Conservation (phyloP, 495 filamentous ascomycete genomes). For the Daldinia decipiens region DNA sequence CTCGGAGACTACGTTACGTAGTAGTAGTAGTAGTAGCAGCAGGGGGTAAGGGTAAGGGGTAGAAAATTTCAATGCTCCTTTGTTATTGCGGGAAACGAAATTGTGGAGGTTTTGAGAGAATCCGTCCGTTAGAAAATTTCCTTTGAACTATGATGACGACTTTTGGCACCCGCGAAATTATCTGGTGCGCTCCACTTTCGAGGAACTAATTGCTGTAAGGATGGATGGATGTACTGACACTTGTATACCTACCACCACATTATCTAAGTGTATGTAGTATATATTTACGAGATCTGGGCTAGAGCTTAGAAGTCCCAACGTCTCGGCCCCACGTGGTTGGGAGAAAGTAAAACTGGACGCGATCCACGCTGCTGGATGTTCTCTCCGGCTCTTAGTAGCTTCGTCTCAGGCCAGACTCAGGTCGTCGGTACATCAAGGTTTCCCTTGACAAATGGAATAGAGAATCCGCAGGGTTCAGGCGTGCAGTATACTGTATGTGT, state of each 20-base stretch:
- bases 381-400: slow-evolving; percentile 18
- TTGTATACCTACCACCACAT: no score
- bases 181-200: slow-evolving; percentile 41
- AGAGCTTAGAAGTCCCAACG: slow-evolving; percentile 29
- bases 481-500: background rate
- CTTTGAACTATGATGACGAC: slow-evolving; percentile 25
- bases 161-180: slow-evolving; percentile 41
- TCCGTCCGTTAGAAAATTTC: slow-evolving; percentile 11
- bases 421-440: slow-evolving; percentile 29
- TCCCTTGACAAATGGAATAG: slow-evolving; percentile 41
- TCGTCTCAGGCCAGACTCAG: slow-evolving; percentile 28
- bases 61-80: background rate
- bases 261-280: no score
- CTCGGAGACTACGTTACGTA: slow-evolving; percentile 3
- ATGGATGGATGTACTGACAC: no score
- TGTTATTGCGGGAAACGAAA: background rate
- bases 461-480: slow-evolving; percentile 25
- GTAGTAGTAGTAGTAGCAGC: background rate
- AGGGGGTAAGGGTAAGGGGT: background rate
- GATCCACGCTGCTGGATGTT: slow-evolving; percentile 35
- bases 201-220: slow-evolving; percentile 7
- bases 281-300: slow-evolving; percentile 5
- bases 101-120: slow-evolving; percentile 9
- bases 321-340: slow-evolving; percentile 41
- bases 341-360: slow-evolving; percentile 28